These are phyloP conservation scores for Eimeria acervulina DNA, from an alignment of 169 alveolate species.

Conservation along the genomic window DNA sequence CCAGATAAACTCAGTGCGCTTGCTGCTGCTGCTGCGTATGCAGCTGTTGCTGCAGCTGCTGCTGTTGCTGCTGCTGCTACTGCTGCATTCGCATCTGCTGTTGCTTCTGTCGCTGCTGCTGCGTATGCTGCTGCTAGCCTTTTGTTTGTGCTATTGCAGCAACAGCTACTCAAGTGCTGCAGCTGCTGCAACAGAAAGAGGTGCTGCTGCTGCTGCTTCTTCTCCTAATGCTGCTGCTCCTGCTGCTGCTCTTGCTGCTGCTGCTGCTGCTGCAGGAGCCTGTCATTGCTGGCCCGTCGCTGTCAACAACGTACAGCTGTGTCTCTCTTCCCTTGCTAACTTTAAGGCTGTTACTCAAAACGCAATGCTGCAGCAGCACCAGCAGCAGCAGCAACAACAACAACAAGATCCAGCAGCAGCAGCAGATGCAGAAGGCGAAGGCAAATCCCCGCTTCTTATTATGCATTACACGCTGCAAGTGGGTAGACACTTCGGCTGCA, in stretches of 20 bases:
- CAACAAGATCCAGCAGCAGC: too few relatives aligned
- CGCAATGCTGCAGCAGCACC: constrained; percentile 51
- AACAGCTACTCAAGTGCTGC: too few relatives aligned
- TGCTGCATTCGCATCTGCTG: too few relatives aligned
- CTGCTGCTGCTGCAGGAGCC: constrained; percentile 42
- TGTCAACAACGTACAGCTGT: constrained; percentile 20
- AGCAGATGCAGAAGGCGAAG: too few relatives aligned
- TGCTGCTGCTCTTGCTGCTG: constrained; percentile 29
- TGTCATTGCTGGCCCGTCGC: constrained; percentile 25
- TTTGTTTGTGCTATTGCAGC: background rate
- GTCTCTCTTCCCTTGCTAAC: constrained; percentile 16
- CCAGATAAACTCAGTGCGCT: background rate
- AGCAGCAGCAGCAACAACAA: constrained; percentile 25
- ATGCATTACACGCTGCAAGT: constrained; percentile 33
- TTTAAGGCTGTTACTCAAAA: background rate
- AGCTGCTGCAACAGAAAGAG: background rate
- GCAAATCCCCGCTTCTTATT: constrained; percentile 11
- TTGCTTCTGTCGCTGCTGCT: too few relatives aligned
- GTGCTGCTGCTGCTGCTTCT: background rate
- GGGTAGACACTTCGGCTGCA: background rate
- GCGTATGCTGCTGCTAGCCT: background rate
- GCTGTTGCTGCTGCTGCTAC: too few relatives aligned
- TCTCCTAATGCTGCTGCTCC: background rate
- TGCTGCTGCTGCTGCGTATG: too few relatives aligned
- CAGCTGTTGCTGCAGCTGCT: too few relatives aligned